These are phyloP conservation scores for Penicillium palitans DNA, from an alignment of 2,329 filamentous ascomycete genomes.

Conservation along the genomic window DNA sequence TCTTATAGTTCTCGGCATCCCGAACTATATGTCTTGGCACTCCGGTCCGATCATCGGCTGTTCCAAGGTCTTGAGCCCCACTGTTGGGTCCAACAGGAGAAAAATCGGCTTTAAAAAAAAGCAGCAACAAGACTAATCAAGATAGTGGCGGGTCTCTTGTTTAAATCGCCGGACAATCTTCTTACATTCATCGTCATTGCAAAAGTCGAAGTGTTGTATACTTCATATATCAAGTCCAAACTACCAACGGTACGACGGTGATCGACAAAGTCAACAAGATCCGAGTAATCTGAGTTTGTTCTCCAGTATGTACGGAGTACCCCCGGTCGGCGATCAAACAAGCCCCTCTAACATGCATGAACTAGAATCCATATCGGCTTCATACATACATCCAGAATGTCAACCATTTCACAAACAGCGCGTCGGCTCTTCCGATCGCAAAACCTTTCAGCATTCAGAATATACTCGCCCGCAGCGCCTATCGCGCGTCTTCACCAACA, in stretches of 20 bases:
- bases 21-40: conserved; percentile 16
- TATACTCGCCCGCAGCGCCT: conserved; percentile 2
- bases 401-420: conserved; percentile 10
- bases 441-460: background rate
- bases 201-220: background rate
- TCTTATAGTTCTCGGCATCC: conserved; percentile 10
- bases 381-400: conserved; percentile 11
- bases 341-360: background rate
- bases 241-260: background rate
- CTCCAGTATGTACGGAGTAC: background rate
- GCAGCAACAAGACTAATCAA: background rate
- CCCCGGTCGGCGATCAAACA: background rate
- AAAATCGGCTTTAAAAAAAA: conserved; percentile 11
- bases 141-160: background rate
- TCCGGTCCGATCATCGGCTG: conserved; percentile 25
- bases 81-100: conserved; percentile 18
- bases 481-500: conserved; percentile 24
- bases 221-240: background rate
- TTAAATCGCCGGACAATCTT: background rate
- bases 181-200: background rate
- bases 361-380: background rate
- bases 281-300: background rate
- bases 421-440: conserved; percentile 18
- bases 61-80: conserved; percentile 17
- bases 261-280: background rate